phyloP scores from a whole-genome alignment of 805 yeast genomes.

The Deakozyma indianensis region DNA sequence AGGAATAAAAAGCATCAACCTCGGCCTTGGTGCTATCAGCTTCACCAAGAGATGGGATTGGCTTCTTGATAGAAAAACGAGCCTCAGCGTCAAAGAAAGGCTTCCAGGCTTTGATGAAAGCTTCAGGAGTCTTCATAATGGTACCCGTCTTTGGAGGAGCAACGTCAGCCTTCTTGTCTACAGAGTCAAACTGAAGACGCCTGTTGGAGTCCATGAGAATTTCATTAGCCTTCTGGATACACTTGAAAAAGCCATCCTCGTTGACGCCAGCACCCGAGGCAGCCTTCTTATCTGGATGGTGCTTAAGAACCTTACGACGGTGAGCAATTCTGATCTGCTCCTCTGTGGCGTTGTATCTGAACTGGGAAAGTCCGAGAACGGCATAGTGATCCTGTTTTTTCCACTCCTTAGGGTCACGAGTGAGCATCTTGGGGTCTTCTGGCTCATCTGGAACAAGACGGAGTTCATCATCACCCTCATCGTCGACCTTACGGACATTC shows the following conservation, averaged over 20 bases:
- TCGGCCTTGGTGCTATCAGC: conserved; percentile 55
- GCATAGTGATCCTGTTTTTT: conserved; percentile 92
- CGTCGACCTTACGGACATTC: conserved; percentile 62
- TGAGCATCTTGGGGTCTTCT: conserved; percentile 66
- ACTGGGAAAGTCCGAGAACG: conserved; percentile 83
- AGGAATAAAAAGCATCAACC: conserved; percentile 77
- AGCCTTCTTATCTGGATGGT: conserved; percentile 97
- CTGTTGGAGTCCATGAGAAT: conserved; percentile 69
- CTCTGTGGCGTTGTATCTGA: conserved; percentile 81
- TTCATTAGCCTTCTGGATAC: conserved; percentile 94
- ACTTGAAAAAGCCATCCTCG: conserved; percentile 94
- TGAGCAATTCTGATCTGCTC: conserved; percentile 93
- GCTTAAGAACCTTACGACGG: conserved; percentile 89
- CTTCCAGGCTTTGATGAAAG: conserved; percentile 84
- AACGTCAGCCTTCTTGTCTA: conserved; percentile 79
- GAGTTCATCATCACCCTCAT: conserved; percentile 29
- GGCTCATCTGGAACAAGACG: conserved; percentile 47
- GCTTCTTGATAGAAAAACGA: conserved; percentile 83
- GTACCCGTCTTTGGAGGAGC: conserved; percentile 55
- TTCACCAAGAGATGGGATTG: conserved; percentile 73
- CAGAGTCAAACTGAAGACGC: conserved; percentile 91
- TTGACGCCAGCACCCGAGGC: conserved; percentile 70
- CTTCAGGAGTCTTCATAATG: conserved; percentile 34
- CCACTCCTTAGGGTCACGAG: conserved; percentile 97
- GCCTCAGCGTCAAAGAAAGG: conserved; percentile 84